Percentiles rank a stretch among this genome's conserved stretches.
Evolutionary conservation across 1,284 basidiomycete genomes (phyloP).

Genomic region (Ganoderma boninense): DNA sequence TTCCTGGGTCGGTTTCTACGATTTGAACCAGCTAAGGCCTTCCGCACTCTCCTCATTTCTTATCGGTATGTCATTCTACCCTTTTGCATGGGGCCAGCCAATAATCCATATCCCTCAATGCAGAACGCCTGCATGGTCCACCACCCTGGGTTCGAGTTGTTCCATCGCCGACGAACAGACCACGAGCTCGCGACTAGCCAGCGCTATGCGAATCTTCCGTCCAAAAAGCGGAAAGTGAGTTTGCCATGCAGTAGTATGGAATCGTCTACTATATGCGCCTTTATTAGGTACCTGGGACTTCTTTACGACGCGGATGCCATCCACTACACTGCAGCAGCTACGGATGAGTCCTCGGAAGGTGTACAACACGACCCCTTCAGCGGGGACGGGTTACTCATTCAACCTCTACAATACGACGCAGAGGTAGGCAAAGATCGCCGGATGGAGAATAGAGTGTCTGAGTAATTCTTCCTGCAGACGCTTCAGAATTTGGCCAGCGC

Average conservation of each 20-base stretch:
- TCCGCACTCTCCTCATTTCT: constrained; percentile 74
- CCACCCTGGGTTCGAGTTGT: background rate
- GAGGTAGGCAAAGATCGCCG: constrained; percentile 50
- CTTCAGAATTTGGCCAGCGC: constrained; percentile 55
- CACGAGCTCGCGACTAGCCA: constrained; percentile 51
- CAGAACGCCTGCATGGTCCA: constrained; percentile 5
- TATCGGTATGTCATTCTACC: constrained; percentile 61
- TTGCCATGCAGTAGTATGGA: background rate
- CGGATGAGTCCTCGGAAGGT: constrained; percentile 1
- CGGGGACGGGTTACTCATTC: constrained; percentile 54
- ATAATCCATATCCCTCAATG: background rate
- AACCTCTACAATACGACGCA: constrained; percentile 64
- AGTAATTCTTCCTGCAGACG: constrained; percentile 45
- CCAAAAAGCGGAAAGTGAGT: constrained; percentile 55
- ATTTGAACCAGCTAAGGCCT: constrained; percentile 81
- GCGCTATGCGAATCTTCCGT: constrained; percentile 59
- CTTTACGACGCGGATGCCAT: constrained; percentile 64
- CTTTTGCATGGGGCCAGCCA: background rate
- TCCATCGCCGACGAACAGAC: background rate
- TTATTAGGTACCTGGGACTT: constrained; percentile 58
- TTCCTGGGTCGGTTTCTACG: constrained; percentile 77
- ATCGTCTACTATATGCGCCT: constrained; percentile 9
- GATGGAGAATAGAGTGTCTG: background rate
- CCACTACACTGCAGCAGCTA: constrained; percentile 20
- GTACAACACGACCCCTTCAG: constrained; percentile 36